phyloP scores from a whole-genome alignment of 768 basidiomycete species.

The Pleurotus cornucopiae region DNA sequence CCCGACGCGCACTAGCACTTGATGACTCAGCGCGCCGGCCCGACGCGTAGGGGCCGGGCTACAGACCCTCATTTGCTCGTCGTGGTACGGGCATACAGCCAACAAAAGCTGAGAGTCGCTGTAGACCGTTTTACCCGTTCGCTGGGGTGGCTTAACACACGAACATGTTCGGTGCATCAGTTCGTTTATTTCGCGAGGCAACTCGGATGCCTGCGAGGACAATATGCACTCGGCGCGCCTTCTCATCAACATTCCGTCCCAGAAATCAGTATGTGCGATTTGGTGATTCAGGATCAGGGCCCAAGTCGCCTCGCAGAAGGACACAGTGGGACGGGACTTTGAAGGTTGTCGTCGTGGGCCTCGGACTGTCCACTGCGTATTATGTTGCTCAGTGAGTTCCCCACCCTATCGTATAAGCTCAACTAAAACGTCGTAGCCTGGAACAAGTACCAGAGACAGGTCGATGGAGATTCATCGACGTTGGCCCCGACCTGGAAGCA shows the following conservation, averaged over 20 bases:
- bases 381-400: constrained; percentile 6
- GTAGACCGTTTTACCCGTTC: too few relatives aligned
- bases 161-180: too few relatives aligned
- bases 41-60: too few relatives aligned
- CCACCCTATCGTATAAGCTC: not conserved
- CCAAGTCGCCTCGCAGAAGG: not conserved
- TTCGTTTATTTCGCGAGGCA: too few relatives aligned
- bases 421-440: constrained; percentile 41
- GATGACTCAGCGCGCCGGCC: too few relatives aligned
- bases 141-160: too few relatives aligned
- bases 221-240: not conserved
- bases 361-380: constrained; percentile 2
- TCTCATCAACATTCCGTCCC: not conserved
- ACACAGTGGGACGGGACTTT: not conserved
- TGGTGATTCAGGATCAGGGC: not conserved
- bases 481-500: constrained; percentile 53
- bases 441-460: constrained; percentile 87
- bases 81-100: too few relatives aligned
- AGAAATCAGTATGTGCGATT: constrained; percentile 5
- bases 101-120: too few relatives aligned
- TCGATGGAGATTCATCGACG: constrained; percentile 85
- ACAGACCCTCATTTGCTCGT: too few relatives aligned
- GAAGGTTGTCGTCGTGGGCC: not conserved
- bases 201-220: too few relatives aligned
- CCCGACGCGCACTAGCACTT: too few relatives aligned